Evolutionary conservation across 805 yeast genomes (phyloP), one percentile per base, ranked within the genome.

Genomic region (Blastobotrys peoriensis): DNA sequence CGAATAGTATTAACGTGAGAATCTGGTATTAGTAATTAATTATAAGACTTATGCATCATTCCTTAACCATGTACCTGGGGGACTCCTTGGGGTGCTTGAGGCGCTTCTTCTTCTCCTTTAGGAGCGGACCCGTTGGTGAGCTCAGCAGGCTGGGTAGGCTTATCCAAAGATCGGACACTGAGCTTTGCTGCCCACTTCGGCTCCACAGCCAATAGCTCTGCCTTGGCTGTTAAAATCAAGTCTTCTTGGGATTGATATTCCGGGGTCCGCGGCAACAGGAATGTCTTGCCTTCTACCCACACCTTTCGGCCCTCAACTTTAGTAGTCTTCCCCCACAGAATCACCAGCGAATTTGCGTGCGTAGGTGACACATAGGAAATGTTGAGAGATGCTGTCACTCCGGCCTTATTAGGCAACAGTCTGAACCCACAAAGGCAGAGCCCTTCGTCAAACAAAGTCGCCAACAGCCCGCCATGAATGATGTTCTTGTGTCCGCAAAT

Each of bases 381-480:
- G 2, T 74, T 64, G 36, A 91, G 67, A 41, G 71, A 74, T 0
- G 96, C 98, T 0, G 98, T 91, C 19, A 93, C 96, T 10, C 98
- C 98, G 41, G 83, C 71, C 45, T 79, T 75, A 46, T 80, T 78
- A 1, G 98, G 98, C 9, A 91, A 68, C 21, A 74, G 66, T 2
- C 86, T 79, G 60, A 88, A 91, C 13, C 96, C 98, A 57, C 95
- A 84, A 36, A 79, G 71, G 56, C 96, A 86, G 22, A 93, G 67
- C 0, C 83, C 81, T 59, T 93, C 98, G 63, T 91, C 98, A 25
- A 93, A 51, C 19, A 93, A 64, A 2, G 96, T 83, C 1, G 96
- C 78, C 3, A 88, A 63, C 2, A 89, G 71, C 1, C 98, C 98
- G 54, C 91, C 89, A 60, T 93, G 97, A 16, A 91, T 75, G 42